Evolutionary conservation across 1,139 yeast species (phyloP).

Genomic region (Candida freyschussii): DNA sequence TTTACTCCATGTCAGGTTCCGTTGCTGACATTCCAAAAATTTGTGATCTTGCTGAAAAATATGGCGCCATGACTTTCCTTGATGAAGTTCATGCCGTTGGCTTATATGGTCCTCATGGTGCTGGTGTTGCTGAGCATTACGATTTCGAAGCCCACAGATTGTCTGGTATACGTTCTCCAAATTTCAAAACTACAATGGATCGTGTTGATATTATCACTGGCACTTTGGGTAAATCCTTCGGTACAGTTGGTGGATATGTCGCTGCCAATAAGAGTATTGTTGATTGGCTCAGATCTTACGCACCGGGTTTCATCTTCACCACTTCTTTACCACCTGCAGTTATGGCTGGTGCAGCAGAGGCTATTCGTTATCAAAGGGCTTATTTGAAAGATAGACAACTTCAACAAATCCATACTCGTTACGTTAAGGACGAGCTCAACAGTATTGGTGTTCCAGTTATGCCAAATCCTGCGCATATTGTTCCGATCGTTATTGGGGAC

Average conservation of each 20-base stretch:
- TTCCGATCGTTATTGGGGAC: constrained; percentile 91
- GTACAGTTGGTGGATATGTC: constrained; percentile 95
- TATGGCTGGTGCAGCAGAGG: constrained; percentile 91
- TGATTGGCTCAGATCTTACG: constrained; percentile 94
- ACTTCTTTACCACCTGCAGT: constrained; percentile 96
- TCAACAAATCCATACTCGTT: constrained; percentile 83
- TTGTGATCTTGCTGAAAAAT: constrained; percentile 94
- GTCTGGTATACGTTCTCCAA: constrained; percentile 56
- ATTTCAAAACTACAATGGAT: constrained; percentile 62
- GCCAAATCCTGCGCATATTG: constrained; percentile 96
- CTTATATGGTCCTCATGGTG: constrained; percentile 98
- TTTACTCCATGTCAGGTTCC: constrained; percentile 97
- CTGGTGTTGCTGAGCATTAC: constrained; percentile 97
- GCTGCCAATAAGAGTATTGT: constrained; percentile 81
- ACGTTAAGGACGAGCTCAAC: constrained; percentile 69
- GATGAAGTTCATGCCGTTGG: constrained; percentile 99
- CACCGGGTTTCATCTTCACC: constrained; percentile 97
- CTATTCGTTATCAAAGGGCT: constrained; percentile 79
- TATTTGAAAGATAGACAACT: constrained; percentile 73
- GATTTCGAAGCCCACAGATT: constrained; percentile 78
- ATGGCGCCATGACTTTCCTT: constrained; percentile 92
- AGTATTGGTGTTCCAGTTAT: constrained; percentile 86
- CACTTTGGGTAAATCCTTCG: constrained; percentile 94
- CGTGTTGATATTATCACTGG: constrained; percentile 96
- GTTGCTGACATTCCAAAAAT: constrained; percentile 90